These are phyloP conservation scores for Brettanomyces nanus DNA, from an alignment of 805 yeast genomes.

Conservation along the genomic window DNA sequence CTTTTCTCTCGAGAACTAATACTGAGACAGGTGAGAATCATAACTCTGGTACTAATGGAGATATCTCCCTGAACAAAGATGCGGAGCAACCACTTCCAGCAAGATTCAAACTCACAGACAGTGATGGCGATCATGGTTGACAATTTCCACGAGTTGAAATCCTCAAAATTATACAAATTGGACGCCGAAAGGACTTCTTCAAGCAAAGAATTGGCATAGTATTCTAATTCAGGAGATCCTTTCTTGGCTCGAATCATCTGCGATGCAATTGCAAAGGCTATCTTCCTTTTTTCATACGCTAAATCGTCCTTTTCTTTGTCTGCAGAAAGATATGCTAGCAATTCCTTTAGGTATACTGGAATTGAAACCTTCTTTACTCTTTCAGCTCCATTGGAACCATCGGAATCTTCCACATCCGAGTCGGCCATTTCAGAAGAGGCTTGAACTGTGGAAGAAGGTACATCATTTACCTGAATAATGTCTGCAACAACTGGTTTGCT, in stretches of 20 bases:
- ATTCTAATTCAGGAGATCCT: conserved; percentile 53
- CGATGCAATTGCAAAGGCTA: conserved; percentile 46
- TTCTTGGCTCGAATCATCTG: conserved; percentile 60
- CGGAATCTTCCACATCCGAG: conserved; percentile 36
- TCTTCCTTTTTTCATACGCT: conserved; percentile 39
- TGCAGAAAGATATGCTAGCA: conserved; percentile 46
- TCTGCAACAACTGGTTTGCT: background rate
- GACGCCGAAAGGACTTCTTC: conserved; percentile 42
- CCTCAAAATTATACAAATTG: conserved; percentile 46
- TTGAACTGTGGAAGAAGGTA: background rate
- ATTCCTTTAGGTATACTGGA: conserved; percentile 69
- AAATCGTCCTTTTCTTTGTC: conserved; percentile 35
- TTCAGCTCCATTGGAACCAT: conserved; percentile 35
- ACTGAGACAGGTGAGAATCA: conserved; percentile 59
- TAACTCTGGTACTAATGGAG: conserved; percentile 70
- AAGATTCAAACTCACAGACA: conserved; percentile 33
- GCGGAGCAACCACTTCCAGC: conserved; percentile 38
- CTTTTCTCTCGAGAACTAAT: conserved; percentile 67
- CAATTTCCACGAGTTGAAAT: conserved; percentile 61
- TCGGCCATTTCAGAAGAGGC: conserved; percentile 6
- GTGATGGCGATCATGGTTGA: conserved; percentile 58
- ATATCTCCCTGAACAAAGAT: conserved; percentile 64
- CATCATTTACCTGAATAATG: background rate
- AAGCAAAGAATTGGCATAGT: conserved; percentile 48
- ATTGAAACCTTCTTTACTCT: conserved; percentile 28